Evolutionary conservation across 768 basidiomycete species (phyloP).

Genomic region (Amylocystis lapponica): DNA sequence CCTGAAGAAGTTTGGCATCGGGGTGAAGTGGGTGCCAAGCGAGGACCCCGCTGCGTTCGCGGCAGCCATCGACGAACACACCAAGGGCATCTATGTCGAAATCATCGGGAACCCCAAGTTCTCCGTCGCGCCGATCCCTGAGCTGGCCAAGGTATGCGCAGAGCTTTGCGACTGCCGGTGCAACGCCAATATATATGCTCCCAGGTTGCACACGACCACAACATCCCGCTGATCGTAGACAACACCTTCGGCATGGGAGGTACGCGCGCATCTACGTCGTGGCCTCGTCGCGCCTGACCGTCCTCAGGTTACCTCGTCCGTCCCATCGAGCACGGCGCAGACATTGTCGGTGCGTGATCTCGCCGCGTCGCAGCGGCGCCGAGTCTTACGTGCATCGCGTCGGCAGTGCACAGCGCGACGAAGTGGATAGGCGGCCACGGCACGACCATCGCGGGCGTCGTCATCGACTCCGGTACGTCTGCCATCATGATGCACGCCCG

Average conservation of each 20-base stretch:
- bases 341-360: conserved; percentile 52
- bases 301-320: conserved; percentile 49
- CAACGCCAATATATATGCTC: not conserved
- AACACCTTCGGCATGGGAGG: conserved; percentile 76
- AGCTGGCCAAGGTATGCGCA: conserved; percentile 52
- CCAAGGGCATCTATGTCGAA: conserved; percentile 73
- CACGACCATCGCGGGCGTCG: conserved; percentile 71
- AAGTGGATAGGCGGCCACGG: conserved; percentile 87
- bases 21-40: conserved; percentile 55
- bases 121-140: conserved; percentile 58
- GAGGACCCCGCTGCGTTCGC: conserved; percentile 52
- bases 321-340: conserved; percentile 71
- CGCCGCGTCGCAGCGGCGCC: not conserved
- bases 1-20: conserved; percentile 64
- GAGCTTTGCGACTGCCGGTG: not conserved
- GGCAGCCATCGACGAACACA: conserved; percentile 68
- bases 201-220: conserved; percentile 64
- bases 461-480: conserved; percentile 60
- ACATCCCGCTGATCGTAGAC: conserved; percentile 76
- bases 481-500: too few relatives aligned
- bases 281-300: not conserved
- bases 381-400: not conserved
- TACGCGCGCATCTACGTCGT: conserved; percentile 6
- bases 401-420: conserved; percentile 64
- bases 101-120: conserved; percentile 79